Evolutionary conservation across 2,329 filamentous ascomycete genomes (phyloP), one percentile per base, ranked within the genome.

Genomic region (Shiraia sp.): DNA sequence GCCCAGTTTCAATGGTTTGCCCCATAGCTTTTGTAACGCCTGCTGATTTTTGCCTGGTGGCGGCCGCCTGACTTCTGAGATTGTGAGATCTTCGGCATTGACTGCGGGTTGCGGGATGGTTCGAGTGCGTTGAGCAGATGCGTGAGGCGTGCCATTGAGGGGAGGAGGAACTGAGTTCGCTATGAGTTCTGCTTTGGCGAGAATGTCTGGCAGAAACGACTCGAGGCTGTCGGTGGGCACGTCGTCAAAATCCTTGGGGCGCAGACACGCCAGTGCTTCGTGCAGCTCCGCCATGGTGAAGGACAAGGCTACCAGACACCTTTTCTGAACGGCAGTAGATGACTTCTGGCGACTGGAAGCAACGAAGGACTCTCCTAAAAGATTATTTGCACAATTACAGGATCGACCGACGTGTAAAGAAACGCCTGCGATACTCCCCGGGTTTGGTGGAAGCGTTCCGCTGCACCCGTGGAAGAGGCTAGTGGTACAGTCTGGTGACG

Each of bases 1-100:
- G 29, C 79, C 82, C 40, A 89, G 71, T 69, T 90, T 92, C 60
- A 91, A 73, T 29, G 90, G 86, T 68, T 95, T 96, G 30, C 82
- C 80, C 90, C 92, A 96, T 69, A 89, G 81, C 61, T 87, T 87
- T 44, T 85, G 83, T n/a, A 96, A 72, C 14, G 78, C 72, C 19
- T 73, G 74, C 23, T 82, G 75, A n/a, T 81, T 70, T 7, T 77
- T 69, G 15, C 78, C 71, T 3, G 78, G 72, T 2, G 77, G 72
- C 25, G 69, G 67, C 35, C 73, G 68, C 36, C 79, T 75, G 6
- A 75, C 78, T 13, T 73, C 60, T 2, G 82, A 80, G 39, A 76
- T 65, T 29, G 75, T 74, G 37, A 83, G 70, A 47, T 82, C 75
- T 32, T 76, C 74, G 24, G 75, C 72, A 49, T 71, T 76, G 30